Evolutionary conservation across 257 asterid species (phyloP).

Genomic region (Solanum lycopersicoides): DNA sequence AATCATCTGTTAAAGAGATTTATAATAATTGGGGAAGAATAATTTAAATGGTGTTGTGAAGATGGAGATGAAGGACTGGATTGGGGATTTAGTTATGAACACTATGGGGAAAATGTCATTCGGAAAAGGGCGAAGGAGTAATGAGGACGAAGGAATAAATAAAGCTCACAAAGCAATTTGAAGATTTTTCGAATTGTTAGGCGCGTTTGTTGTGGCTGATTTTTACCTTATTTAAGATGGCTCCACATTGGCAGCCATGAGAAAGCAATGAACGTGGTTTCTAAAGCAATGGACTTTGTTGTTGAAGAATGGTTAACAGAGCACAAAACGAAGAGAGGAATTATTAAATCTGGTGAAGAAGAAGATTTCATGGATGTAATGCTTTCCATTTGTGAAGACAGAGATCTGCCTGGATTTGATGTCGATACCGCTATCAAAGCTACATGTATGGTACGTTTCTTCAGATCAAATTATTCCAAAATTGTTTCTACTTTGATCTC

Average conservation of each 20-base stretch:
- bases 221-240: constrained; percentile 16
- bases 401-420: background rate
- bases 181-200: background rate
- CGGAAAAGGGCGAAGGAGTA: background rate
- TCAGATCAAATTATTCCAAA: background rate
- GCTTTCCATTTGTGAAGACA: background rate
- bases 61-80: constrained; percentile 15
- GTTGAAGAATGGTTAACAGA: constrained; percentile 21
- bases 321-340: background rate
- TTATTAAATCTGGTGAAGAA: background rate
- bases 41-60: background rate
- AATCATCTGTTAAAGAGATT: background rate
- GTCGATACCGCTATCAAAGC: constrained; percentile 16
- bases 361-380: constrained; percentile 20
- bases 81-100: constrained; percentile 4
- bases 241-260: constrained; percentile 17
- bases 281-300: constrained; percentile 3
- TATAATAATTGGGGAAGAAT: background rate
- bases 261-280: constrained; percentile 9
- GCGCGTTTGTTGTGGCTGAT: constrained; percentile 3
- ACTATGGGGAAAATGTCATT: constrained; percentile 7
- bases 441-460: constrained; percentile 13
- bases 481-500: no score
- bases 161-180: constrained; percentile 4
- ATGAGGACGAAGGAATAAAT: background rate